Evolutionary conservation across 2,329 filamentous ascomycete genomes (phyloP), one percentile per base, ranked within the genome.

Genomic region (Harringtonia aguacate): DNA sequence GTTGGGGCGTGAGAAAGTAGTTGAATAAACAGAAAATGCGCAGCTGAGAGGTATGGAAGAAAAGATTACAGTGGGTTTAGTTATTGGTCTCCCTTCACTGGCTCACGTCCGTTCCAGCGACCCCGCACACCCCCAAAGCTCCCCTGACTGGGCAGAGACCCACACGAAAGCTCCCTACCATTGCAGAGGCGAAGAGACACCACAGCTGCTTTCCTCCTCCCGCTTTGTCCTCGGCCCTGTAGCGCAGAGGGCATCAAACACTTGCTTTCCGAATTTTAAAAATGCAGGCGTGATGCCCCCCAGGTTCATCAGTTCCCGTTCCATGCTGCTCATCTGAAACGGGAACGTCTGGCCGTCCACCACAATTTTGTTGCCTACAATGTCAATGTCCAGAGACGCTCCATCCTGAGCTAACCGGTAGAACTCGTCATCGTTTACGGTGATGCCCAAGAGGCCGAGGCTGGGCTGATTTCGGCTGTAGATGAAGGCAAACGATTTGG

Each of bases 401-500:
- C 63, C 62, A 36, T 67, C 60, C 15, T 44, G 35, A 1, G 58
- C 63, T 1, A 53, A 49, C 4, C 61, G 55, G 44, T 60, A 68
- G 48, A 70, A 69, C 1, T 37, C 49, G 8, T 59, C 56, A 41
- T 70, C 61, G 0, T 46, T 41, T 13, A 72, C 59, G 2, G 54
- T 56, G 39, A 71, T 65, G 0, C 66, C 66, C 15, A 70, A 48
- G 1, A 71, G 58, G 1, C 68, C 68, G 0, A 70, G 52, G 30
- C 57, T 67, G 0, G 67, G 64, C 55, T 66, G 61, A 50, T 72
- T 71, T 2, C 66, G 59, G 8, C 56, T 56, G 44, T 65, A 70
- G 46, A 70, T 70, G 52, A 70, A 70, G 0, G 64, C 60, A 45
- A 68, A 71, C 0, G 61, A 65, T 38, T 58, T 52, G 1, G 65